A percentile compares a stretch with the other conserved stretches of the same genome.
Conservation (phyloP, 371 early-diverging fungal species). For the Mucor irregularis region DNA sequence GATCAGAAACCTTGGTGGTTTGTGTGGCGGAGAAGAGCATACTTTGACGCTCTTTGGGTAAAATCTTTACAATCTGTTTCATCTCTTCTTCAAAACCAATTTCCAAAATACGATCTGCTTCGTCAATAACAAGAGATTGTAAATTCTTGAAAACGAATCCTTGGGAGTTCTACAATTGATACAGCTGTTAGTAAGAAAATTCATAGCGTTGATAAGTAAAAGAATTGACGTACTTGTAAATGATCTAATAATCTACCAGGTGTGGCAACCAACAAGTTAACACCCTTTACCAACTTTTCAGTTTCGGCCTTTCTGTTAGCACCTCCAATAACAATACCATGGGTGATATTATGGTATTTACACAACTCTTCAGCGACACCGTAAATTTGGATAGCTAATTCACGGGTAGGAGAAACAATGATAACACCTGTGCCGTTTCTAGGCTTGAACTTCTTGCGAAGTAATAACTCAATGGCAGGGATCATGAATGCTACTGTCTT, state of each 20-base stretch:
- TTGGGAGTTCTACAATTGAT: constrained; percentile 73
- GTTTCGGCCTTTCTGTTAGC: constrained; percentile 95
- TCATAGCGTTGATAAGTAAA: too few relatives aligned
- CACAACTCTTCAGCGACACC: constrained; percentile 95
- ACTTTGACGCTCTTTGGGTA: constrained; percentile 88
- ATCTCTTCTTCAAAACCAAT: constrained; percentile 99
- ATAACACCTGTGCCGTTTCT: constrained; percentile 96
- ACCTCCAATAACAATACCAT: constrained; percentile 97
- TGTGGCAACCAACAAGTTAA: constrained; percentile 95
- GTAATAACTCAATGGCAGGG: constrained; percentile 92
- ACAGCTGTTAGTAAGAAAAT: too few relatives aligned
- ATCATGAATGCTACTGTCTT: constrained; percentile 99
- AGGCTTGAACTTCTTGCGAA: constrained; percentile 86
- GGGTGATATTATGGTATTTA: constrained; percentile 81
- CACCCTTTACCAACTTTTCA: constrained; percentile 91
- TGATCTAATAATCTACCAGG: constrained; percentile 98
- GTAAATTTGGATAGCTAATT: constrained; percentile 98
- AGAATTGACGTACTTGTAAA: constrained; percentile 67
- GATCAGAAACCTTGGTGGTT: constrained; percentile 95
- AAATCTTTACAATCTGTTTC: constrained; percentile 92
- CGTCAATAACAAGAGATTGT: constrained; percentile 95
- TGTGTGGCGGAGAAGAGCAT: constrained; percentile 99
- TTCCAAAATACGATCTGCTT: constrained; percentile 98
- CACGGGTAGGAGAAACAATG: constrained; percentile 99
- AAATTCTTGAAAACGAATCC: constrained; percentile 91